A percentile compares a stretch with the other conserved stretches of the same genome.
phyloP scores from a whole-genome alignment of 139 green algal genomes.

The Picochlorum sp. region DNA sequence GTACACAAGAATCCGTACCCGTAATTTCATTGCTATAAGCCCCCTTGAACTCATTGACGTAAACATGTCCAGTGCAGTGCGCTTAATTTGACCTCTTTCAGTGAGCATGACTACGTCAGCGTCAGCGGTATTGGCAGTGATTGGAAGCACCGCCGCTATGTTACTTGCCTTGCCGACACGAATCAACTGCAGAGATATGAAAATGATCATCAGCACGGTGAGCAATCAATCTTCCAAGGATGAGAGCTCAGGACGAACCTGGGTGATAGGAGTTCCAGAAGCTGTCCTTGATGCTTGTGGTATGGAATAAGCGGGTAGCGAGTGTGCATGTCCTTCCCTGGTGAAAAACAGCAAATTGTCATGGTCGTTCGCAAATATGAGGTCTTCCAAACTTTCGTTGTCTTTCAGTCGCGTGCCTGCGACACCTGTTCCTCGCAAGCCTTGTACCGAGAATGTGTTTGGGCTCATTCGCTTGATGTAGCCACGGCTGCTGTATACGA shows the following conservation, averaged over 20 bases:
- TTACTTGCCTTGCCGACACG: conserved; percentile 25
- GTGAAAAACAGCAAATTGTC: conserved; percentile 78
- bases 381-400: conserved; percentile 58
- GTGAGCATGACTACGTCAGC: conserved; percentile 55
- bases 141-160: conserved; percentile 26
- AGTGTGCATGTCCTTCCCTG: conserved; percentile 41
- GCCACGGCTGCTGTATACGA: conserved; percentile 57
- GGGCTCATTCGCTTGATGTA: conserved; percentile 83
- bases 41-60: conserved; percentile 17
- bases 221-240: neutral
- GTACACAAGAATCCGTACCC: conserved; percentile 1
- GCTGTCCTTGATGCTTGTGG: conserved; percentile 53
- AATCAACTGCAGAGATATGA: conserved; percentile 43
- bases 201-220: neutral
- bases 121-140: conserved; percentile 2
- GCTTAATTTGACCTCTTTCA: conserved; percentile 53
- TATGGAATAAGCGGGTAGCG: conserved; percentile 55
- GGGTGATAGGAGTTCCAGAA: conserved; percentile 35
- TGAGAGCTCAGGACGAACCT: conserved; percentile 15
- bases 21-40: conserved; percentile 39
- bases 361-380: conserved; percentile 52
- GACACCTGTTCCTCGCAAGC: conserved; percentile 22
- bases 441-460: conserved; percentile 51
- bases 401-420: conserved; percentile 38
- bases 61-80: conserved; percentile 43